These are phyloP conservation scores for Claviceps quebecensis DNA, from an alignment of 2,329 filamentous ascomycete species.

Conservation along the genomic window DNA sequence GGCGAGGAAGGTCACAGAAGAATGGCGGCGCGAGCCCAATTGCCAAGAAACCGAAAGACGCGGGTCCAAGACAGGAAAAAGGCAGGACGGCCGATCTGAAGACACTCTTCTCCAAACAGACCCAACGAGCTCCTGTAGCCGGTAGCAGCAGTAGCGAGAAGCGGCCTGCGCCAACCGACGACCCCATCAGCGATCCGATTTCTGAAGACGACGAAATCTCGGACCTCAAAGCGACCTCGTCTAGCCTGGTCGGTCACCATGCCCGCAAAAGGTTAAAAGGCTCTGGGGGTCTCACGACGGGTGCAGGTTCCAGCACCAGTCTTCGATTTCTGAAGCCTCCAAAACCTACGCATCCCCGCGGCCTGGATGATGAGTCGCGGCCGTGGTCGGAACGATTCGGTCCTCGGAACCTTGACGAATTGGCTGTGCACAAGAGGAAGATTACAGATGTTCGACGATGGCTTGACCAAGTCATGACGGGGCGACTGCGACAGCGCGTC, in stretches of 20 bases:
- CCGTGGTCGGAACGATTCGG: slow-evolving; percentile 85
- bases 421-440: slow-evolving; percentile 92
- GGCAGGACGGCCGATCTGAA: slow-evolving; percentile 42
- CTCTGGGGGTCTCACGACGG: slow-evolving; percentile 11
- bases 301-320: slow-evolving; percentile 22
- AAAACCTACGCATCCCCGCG: slow-evolving; percentile 13
- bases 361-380: slow-evolving; percentile 40
- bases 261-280: slow-evolving; percentile 39
- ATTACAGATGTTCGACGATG: slow-evolving; percentile 73
- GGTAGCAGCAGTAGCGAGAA: slow-evolving; percentile 15
- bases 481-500: slow-evolving; percentile 53
- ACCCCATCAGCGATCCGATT: slow-evolving; percentile 41
- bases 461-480: slow-evolving; percentile 60
- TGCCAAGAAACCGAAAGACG: slow-evolving; percentile 25
- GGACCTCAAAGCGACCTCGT: slow-evolving; percentile 32
- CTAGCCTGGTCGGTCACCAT: slow-evolving; percentile 41
- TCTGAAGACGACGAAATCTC: slow-evolving; percentile 46
- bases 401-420: slow-evolving; percentile 60
- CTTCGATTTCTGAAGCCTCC: slow-evolving; percentile 38
- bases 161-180: slow-evolving; percentile 24
- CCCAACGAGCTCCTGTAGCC: slow-evolving; percentile 30
- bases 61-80: slow-evolving; percentile 31
- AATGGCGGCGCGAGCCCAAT: slow-evolving; percentile 18
- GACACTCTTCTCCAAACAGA: slow-evolving; percentile 48
- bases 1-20: slow-evolving; percentile 7